A percentile compares a stretch with the other conserved stretches of the same genome.
phyloP scores from a whole-genome alignment of 176 grass and related monocot genomes.

The Cenchrus fungigraminus region DNA sequence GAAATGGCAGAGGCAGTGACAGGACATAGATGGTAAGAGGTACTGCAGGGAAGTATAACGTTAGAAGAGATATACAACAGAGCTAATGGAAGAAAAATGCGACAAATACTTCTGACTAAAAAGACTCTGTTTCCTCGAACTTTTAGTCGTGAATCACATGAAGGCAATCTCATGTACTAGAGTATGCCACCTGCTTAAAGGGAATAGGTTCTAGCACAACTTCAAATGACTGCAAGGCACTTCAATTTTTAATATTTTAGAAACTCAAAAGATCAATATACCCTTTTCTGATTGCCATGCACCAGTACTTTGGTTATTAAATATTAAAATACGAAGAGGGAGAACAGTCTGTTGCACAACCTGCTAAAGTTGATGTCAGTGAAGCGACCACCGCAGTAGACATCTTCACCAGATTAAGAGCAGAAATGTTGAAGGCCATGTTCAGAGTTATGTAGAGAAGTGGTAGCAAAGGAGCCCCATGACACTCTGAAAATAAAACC shows the following conservation, averaged over 20 bases:
- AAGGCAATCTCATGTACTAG: not conserved
- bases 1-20: constrained; percentile 77
- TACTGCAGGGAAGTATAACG: constrained; percentile 50
- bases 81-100: not conserved
- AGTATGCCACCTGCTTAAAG: not conserved
- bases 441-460: constrained; percentile 80
- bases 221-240: not conserved
- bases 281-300: not conserved
- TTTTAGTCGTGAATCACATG: not conserved
- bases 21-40: constrained; percentile 76
- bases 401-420: constrained; percentile 91
- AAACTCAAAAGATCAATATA: not conserved
- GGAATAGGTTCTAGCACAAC: constrained; percentile 11
- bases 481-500: constrained; percentile 67
- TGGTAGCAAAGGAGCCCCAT: constrained; percentile 80
- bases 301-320: not conserved
- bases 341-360: constrained; percentile 38
- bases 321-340: constrained; percentile 20
- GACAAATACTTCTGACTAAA: constrained; percentile 1
- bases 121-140: not conserved
- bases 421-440: constrained; percentile 93
- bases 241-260: constrained; percentile 4
- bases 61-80: constrained; percentile 25
- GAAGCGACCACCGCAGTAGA: constrained; percentile 91
- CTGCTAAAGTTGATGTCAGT: constrained; percentile 81